Evolutionary conservation across 2,329 filamentous ascomycete genomes (phyloP).

Genomic region (Claviceps fusiformis): DNA sequence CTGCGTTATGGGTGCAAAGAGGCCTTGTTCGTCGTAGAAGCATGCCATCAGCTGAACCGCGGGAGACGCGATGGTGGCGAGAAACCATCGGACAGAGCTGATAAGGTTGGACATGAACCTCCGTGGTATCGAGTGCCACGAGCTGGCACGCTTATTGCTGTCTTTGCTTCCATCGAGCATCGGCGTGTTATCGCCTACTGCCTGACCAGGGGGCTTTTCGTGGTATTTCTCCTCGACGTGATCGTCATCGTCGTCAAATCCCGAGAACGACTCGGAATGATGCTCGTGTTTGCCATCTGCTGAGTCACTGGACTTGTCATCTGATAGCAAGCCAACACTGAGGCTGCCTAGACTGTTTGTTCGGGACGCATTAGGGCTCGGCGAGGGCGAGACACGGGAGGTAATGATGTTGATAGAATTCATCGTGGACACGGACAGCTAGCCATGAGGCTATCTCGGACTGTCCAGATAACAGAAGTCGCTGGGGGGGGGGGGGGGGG

Average conservation of each 20-base stretch:
- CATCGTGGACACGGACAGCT: slow-evolving; percentile 52
- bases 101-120: slow-evolving; percentile 60
- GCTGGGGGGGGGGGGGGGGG: not conserved
- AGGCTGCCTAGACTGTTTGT: slow-evolving; percentile 47
- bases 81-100: slow-evolving; percentile 62
- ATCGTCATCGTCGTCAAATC: slow-evolving; percentile 23
- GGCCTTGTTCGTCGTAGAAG: slow-evolving; percentile 68
- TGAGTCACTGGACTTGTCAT: slow-evolving; percentile 22
- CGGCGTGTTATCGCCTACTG: slow-evolving; percentile 50
- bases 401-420: slow-evolving; percentile 95
- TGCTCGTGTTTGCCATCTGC: slow-evolving; percentile 21
- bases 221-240: slow-evolving; percentile 25
- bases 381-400: slow-evolving; percentile 57
- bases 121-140: slow-evolving; percentile 48
- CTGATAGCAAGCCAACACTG: slow-evolving; percentile 31
- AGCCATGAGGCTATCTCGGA: slow-evolving; percentile 34
- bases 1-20: slow-evolving; percentile 65
- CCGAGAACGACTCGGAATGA: slow-evolving; percentile 22
- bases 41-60: slow-evolving; percentile 71
- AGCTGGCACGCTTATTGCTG: slow-evolving; percentile 23
- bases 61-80: slow-evolving; percentile 67
- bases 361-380: slow-evolving; percentile 42
- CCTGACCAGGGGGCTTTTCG: slow-evolving; percentile 17
- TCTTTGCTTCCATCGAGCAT: slow-evolving; percentile 31
- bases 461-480: slow-evolving; percentile 1